phyloP scores from a whole-genome alignment of 2,329 filamentous ascomycete genomes.

The Pseudocercospora cruenta region DNA sequence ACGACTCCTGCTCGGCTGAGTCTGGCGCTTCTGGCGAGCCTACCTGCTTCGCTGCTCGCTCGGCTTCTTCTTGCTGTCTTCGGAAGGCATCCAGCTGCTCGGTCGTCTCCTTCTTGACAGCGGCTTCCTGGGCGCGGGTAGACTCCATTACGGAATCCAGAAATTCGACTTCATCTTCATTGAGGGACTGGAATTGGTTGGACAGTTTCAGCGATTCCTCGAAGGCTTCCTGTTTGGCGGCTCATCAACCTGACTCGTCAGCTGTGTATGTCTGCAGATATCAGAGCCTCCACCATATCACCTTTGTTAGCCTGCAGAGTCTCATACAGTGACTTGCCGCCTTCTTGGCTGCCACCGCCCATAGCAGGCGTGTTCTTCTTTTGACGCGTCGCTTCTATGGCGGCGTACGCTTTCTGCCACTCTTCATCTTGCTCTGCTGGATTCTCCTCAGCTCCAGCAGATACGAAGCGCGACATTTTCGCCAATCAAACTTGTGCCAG shows the following conservation, averaged over 20 bases:
- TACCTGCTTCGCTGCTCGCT: constrained; percentile 48
- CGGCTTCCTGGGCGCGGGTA: constrained; percentile 59
- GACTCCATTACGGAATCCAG: constrained; percentile 64
- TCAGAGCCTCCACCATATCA: constrained; percentile 38
- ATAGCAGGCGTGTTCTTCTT: constrained; percentile 59
- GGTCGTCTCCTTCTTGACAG: constrained; percentile 60
- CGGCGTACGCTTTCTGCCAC: constrained; percentile 67
- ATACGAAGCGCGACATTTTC: constrained; percentile 56
- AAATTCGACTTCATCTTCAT: constrained; percentile 80
- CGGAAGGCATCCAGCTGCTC: constrained; percentile 64
- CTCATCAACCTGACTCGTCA: constrained; percentile 48
- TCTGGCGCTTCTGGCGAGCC: constrained; percentile 57
- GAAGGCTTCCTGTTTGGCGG: constrained; percentile 80
- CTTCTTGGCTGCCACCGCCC: constrained; percentile 46
- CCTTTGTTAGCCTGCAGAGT: constrained; percentile 82
- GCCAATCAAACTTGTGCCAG: neutral
- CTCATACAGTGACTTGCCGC: constrained; percentile 70
- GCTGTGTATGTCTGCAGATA: constrained; percentile 19
- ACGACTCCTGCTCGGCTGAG: constrained; percentile 40
- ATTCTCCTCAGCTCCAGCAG: constrained; percentile 54
- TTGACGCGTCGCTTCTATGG: constrained; percentile 60
- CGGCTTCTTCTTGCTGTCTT: constrained; percentile 61
- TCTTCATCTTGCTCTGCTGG: constrained; percentile 55
- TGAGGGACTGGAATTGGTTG: constrained; percentile 76
- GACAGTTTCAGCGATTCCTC: constrained; percentile 71